Base-by-base conservation (phyloP, 441 rosid genomes). In the Croton setiger region DNA sequence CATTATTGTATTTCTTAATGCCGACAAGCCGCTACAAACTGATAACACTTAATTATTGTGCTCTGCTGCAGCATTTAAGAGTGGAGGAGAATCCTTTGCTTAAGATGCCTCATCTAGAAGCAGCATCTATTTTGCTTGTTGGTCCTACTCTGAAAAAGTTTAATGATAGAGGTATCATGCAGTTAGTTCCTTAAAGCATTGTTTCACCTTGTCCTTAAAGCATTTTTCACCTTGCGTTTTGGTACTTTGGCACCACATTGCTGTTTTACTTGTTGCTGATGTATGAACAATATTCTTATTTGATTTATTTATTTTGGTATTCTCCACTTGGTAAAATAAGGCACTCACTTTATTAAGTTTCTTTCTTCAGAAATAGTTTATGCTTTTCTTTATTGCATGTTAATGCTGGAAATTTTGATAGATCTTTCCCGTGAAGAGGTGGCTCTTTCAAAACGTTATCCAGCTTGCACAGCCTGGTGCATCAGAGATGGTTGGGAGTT, bases 401-500 rank as follows among this genome's bases (percentile, higher is more conserved):
- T 74, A 7, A 61, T 61, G 65, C 51, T 66, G 67, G 33, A 23
- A 56, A 76, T 72, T 74, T 64, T 68, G 65, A 74, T 77, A 95
- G 99, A 92, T 87, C 92, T 95, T 71, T 84, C 94, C 55, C 90
- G 92, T 36, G 99, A 95, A 78, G 98, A 88, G 81, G 66, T 90
- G 44, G 81, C 89, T 66, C 81, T 90, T 73, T 90, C 98, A 41
- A 89, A 89, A 83, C 92, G 90, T 72, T 95, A 90, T 86, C 99
- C 99, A 70, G 78, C 92, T 52, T 88, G 87, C n/a, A 73, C 95
- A 39, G 91, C 96, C 49, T 74, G 88, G 85, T 95, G 99, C 85
- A 81, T 95, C 66, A 86, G 97, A 86, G 93, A 89, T 82, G 99
- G 99, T 70, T 92, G 97, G 98, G 99, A 95, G 80, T 83, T 95